Base-by-base conservation (phyloP, 306 rosid genomes). In the Pueraria montana region DNA sequence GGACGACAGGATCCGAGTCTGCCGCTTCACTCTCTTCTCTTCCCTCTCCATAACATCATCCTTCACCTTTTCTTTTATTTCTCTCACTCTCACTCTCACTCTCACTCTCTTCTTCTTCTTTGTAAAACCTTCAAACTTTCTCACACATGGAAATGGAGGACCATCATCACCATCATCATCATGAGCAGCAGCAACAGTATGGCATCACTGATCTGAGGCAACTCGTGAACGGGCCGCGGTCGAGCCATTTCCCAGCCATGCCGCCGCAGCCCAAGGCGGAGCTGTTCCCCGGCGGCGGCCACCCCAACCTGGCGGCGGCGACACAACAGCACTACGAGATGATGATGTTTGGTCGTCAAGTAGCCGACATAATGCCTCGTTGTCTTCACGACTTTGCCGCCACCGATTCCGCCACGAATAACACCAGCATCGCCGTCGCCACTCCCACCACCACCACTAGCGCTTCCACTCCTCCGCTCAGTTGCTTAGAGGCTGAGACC, bases 1-100 rank as follows among this genome's bases (percentile, higher is more conserved):
- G 94, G 87, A 91, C 95, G 98, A 94, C 98, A 94, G 91, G 97
- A 92, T 94, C 97, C 98, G 97, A 87, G 45, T 89, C 94, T 92
- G 91, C 97, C 97, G 96, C 96, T 91, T 82, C 53, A 79, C 80
- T 21, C 81, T 20, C 59, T 75, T 72, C 72, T 34, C 80, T 14
- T 55, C 83, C 76, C 76, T 56, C 83, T 64, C 53, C 55, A 71
- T 46, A 45, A n/a, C 48, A 52, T 64, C 9, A 2, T 12, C 27
- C 9, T 45, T 55, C 61, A 2, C 11, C 85, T 65, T 53, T 61
- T 61, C n/a, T 20, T 34, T 34, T 34, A 4, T 2, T 2, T 30
- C 34, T 30, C 34, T 30, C 34, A 4, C 2, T 75, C 34, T 40
- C 36, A 4, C 2, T 75, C 34, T 40, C 36, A 42, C 43, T 1